A percentile compares a stretch with the other conserved stretches of the same genome.
These are phyloP conservation scores for Septoria linicola DNA, from an alignment of 2,329 filamentous ascomycete genomes.

Conservation along the genomic window DNA sequence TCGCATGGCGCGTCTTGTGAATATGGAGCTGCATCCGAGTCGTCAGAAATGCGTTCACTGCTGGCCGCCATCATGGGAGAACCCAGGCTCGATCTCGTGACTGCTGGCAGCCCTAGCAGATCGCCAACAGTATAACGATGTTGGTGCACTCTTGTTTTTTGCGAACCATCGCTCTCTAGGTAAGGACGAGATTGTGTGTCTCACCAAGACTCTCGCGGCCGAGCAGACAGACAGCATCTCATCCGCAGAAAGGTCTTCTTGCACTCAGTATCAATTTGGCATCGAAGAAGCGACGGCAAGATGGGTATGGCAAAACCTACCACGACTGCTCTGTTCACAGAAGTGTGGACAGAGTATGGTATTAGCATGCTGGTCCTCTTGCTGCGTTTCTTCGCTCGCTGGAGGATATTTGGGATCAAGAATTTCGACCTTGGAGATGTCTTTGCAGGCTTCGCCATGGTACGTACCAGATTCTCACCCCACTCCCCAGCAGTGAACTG, in stretches of 20 bases:
- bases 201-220: background rate
- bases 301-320: slow-evolving; percentile 7
- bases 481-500: no score
- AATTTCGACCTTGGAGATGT: slow-evolving; percentile 21
- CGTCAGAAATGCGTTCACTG: background rate
- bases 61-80: background rate
- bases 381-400: slow-evolving; percentile 20
- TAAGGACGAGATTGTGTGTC: slow-evolving; percentile 7
- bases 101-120: background rate
- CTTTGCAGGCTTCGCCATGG: slow-evolving; percentile 21
- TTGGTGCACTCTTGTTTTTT: background rate
- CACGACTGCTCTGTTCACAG: slow-evolving; percentile 11
- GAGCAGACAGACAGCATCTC: background rate
- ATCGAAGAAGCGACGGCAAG: background rate
- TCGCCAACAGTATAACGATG: background rate
- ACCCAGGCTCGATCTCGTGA: background rate
- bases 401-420: slow-evolving; percentile 19
- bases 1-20: background rate
- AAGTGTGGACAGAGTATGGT: slow-evolving; percentile 22
- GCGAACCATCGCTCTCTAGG: background rate
- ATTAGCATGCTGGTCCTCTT: slow-evolving; percentile 15
- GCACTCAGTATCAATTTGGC: background rate
- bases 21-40: background rate
- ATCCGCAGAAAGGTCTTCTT: background rate
- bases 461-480: background rate